Evolutionary conservation across 2,329 filamentous ascomycete genomes (phyloP).

Genomic region (Fusarium vanettenii): DNA sequence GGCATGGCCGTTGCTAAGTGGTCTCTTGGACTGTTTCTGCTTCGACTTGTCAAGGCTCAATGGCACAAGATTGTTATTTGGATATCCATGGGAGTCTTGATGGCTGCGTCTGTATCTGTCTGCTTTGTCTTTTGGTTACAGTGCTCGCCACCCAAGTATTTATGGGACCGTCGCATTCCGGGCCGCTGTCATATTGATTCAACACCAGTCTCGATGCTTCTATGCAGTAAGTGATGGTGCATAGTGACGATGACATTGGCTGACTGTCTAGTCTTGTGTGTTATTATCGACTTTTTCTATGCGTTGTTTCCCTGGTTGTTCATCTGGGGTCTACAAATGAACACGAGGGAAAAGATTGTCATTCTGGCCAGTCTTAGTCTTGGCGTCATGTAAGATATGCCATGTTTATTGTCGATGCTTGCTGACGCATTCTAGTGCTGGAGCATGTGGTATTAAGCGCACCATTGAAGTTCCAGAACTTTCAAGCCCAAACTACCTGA

Average conservation of each 20-base stretch:
- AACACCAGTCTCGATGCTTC: conserved; percentile 30
- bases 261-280: conserved; percentile 32
- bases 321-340: conserved; percentile 58
- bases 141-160: conserved; percentile 33
- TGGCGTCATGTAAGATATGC: conserved; percentile 51
- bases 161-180: conserved; percentile 32
- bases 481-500: conserved; percentile 37
- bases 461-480: conserved; percentile 45
- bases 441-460: conserved; percentile 45
- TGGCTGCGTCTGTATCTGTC: conserved; percentile 28
- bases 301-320: conserved; percentile 57
- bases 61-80: conserved; percentile 53
- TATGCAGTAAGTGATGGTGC: conserved; percentile 28
- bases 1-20: conserved; percentile 54
- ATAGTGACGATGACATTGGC: rapidly evolving
- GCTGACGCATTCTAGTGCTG: conserved; percentile 33
- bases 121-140: conserved; percentile 32
- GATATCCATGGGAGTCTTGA: conserved; percentile 40
- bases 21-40: conserved; percentile 53
- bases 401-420: rapidly evolving
- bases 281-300: conserved; percentile 53
- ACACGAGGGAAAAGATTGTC: conserved; percentile 57
- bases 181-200: conserved; percentile 34
- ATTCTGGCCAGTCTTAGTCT: conserved; percentile 56
- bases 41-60: conserved; percentile 48